These are phyloP conservation scores for Cryptosporidium bovis DNA, from an alignment of 169 alveolate genomes.

Conservation along the genomic window DNA sequence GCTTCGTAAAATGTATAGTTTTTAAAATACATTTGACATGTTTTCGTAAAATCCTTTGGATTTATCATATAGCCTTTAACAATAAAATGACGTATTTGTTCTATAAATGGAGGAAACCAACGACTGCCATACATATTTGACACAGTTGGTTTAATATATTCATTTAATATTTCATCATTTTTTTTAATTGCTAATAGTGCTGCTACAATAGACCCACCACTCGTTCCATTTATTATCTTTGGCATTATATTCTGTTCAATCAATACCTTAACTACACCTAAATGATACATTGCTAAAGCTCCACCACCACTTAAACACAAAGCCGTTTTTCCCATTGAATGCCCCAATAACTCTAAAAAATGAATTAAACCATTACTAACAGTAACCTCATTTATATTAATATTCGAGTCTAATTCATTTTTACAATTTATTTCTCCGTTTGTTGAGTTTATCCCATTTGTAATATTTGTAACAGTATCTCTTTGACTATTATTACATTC, in stretches of 20 bases:
- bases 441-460: background rate
- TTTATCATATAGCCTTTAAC: slow-evolving; percentile 75
- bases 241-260: slow-evolving; percentile 79
- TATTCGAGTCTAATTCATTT: background rate
- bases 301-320: slow-evolving; percentile 82
- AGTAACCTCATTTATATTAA: slow-evolving; percentile 10
- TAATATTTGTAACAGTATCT: background rate
- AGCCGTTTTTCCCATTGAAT: slow-evolving; percentile 80
- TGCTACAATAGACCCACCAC: slow-evolving; percentile 86
- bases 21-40: slow-evolving; percentile 73
- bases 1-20: slow-evolving; percentile 84
- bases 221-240: slow-evolving; percentile 82
- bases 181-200: slow-evolving; percentile 83
- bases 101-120: slow-evolving; percentile 76
- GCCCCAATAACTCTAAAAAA: slow-evolving; percentile 47
- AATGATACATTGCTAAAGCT: slow-evolving; percentile 79
- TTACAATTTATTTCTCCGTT: background rate
- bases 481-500: background rate
- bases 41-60: slow-evolving; percentile 59
- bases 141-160: slow-evolving; percentile 74
- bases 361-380: slow-evolving; percentile 74
- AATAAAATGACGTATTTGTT: slow-evolving; percentile 67
- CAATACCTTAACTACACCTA: slow-evolving; percentile 79
- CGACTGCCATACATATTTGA: slow-evolving; percentile 66
- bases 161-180: slow-evolving; percentile 77